phyloP scores from a whole-genome alignment of 2,329 filamentous ascomycete species.

The Penicillium sp. region DNA sequence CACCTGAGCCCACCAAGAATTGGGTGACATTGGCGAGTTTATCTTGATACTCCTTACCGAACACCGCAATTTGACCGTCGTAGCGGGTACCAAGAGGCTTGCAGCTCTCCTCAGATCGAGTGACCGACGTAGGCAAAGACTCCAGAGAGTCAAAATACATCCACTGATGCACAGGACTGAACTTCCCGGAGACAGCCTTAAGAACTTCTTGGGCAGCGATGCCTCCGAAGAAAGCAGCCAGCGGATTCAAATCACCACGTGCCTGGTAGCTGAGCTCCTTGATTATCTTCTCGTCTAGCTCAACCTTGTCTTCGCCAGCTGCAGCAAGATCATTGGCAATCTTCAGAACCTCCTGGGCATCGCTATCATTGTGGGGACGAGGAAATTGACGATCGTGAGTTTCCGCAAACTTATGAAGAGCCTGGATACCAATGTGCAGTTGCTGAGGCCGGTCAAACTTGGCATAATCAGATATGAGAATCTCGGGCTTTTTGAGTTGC shows the following conservation, averaged over 20 bases:
- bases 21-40: conserved; percentile 88
- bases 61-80: conserved; percentile 95
- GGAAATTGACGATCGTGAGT: conserved; percentile 70
- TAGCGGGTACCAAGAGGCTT: conserved; percentile 82
- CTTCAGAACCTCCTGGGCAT: conserved; percentile 74
- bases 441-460: conserved; percentile 95
- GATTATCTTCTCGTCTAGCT: conserved; percentile 88
- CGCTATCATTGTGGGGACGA: conserved; percentile 76
- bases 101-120: conserved; percentile 82
- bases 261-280: conserved; percentile 95
- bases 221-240: conserved; percentile 94
- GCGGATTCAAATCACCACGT: conserved; percentile 81
- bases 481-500: conserved; percentile 81
- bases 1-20: conserved; percentile 93
- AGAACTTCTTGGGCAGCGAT: conserved; percentile 91
- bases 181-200: conserved; percentile 97
- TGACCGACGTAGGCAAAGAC: conserved; percentile 73
- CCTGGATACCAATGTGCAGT: conserved; percentile 88
- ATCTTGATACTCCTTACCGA: conserved; percentile 89
- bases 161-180: conserved; percentile 92
- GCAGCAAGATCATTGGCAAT: conserved; percentile 72
- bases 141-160: conserved; percentile 98
- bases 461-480: conserved; percentile 90
- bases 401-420: conserved; percentile 81
- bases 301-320: conserved; percentile 66